Base-by-base conservation (phyloP, 2,329 filamentous ascomycete genomes). In the Ceratocystis harringtonii region DNA sequence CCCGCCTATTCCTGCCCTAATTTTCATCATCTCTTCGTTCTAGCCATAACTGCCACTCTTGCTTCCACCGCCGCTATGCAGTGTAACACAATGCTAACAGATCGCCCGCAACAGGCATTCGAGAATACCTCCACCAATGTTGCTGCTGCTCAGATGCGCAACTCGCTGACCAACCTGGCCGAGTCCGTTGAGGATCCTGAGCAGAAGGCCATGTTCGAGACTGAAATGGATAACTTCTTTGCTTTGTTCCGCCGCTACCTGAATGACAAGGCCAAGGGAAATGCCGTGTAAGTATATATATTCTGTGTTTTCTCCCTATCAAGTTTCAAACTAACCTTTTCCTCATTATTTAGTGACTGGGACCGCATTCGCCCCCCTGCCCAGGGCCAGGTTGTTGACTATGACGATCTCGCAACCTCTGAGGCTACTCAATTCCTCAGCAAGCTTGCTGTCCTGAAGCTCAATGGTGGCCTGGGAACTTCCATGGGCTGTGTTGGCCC, bases 201-300 rank as follows among this genome's bases (percentile, higher is more conserved):
- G 69, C 78, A 88, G 75, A 90, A 89, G 78, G 92, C 96, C 88
- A 91, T 95, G 70, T 97, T 97, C 77, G 92, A 97, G 80, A 95
- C 92, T 3, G 92, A 99, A 80, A 97, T 96, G 92, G 94, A 99
- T 84, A 99, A 99, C 86, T 99, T 99, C 83, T 99, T 99, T 75
- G 88, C 91, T 68, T 88, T 99, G 69, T 99, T 99, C 87, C 89
- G 94, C 75, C 86, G 94, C 78, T 99, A 96, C 79, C 81, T 99
- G 69, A 96, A 96, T 76, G 94, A 97, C 81, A 96, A 96, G 83
- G 92, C 94, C 74, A 97, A 97, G 85, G 92, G 92, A 76, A 96
- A 94, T 76, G 85, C 85, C 63, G 84, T 94, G 83, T 88, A 81
- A 70, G 84, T 77, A 67, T 67, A 50, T 66, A n/a, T 30, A 63